Evolutionary conservation across 495 filamentous ascomycete genomes (phyloP).

Genomic region (Podospora pseudocomata): DNA sequence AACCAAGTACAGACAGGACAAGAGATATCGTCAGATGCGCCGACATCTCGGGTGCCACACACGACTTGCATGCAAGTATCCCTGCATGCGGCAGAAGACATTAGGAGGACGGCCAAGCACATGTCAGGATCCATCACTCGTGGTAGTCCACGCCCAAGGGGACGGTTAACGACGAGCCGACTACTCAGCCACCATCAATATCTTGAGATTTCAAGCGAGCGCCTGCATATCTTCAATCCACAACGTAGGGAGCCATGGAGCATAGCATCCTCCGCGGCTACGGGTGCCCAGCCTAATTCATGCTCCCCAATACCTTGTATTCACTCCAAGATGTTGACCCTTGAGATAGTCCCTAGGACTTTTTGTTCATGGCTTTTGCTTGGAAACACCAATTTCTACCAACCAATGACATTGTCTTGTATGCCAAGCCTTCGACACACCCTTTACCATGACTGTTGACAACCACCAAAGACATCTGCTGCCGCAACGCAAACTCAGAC

Average conservation of each 20-base stretch:
- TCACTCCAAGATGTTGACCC: background rate
- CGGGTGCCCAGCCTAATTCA: background rate
- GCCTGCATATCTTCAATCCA: background rate
- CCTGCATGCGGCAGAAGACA: slow-evolving; percentile 12
- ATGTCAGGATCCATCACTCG: background rate
- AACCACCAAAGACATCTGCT: background rate
- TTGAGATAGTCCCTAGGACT: too few species aligned
- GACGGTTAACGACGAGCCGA: too few species aligned
- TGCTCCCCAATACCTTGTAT: background rate
- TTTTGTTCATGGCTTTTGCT: background rate
- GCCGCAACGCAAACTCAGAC: background rate
- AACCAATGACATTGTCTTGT: background rate
- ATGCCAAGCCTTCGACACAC: background rate
- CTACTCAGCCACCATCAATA: background rate
- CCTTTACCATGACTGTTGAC: background rate
- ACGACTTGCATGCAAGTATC: slow-evolving; percentile 6
- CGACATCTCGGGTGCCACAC: too few species aligned
- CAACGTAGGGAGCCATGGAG: background rate
- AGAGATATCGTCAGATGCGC: background rate
- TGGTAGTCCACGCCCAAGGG: background rate
- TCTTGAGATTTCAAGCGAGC: background rate
- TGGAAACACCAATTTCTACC: background rate
- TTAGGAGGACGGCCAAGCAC: slow-evolving; percentile 6
- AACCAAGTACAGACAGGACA: background rate
- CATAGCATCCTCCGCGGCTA: background rate